Evolutionary conservation across 2,329 filamentous ascomycete genomes (phyloP).

Genomic region (Ilyonectria destructans): DNA sequence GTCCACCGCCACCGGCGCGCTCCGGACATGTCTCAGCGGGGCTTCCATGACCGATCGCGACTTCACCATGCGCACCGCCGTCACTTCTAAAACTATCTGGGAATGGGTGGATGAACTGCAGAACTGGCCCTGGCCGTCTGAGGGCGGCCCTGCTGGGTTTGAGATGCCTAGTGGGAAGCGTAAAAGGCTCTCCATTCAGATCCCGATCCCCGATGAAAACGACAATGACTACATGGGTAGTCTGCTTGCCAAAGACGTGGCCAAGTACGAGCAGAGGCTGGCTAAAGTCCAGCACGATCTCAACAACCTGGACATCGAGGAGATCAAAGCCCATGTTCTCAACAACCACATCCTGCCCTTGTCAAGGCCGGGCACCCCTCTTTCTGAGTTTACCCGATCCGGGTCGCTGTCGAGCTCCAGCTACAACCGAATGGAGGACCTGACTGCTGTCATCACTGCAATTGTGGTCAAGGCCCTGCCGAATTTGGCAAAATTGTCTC

Average conservation of each 20-base stretch:
- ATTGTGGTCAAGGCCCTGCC: conserved; percentile 93
- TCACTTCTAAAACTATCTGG: conserved; percentile 80
- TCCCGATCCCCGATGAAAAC: conserved; percentile 41
- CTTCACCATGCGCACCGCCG: conserved; percentile 79
- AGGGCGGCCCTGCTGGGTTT: conserved; percentile 69
- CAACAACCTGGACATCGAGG: conserved; percentile 82
- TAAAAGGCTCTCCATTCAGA: conserved; percentile 56
- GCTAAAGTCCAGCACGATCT: conserved; percentile 81
- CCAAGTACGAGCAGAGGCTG: conserved; percentile 80
- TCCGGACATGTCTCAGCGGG: conserved; percentile 74
- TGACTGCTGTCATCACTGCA: conserved; percentile 91
- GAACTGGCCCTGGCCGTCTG: conserved; percentile 71
- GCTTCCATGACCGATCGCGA: conserved; percentile 78
- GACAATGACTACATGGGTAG: conserved; percentile 76
- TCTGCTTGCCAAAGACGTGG: conserved; percentile 75
- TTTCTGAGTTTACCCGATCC: conserved; percentile 50
- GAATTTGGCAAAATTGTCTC: conserved; percentile 81
- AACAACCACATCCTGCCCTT: conserved; percentile 81
- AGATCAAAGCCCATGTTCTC: conserved; percentile 90
- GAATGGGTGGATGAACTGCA: conserved; percentile 83
- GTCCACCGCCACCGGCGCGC: conserved; percentile 65
- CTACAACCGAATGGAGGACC: conserved; percentile 86
- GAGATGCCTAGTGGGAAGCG: conserved; percentile 63
- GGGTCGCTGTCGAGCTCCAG: conserved; percentile 64
- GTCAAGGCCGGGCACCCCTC: conserved; percentile 57